Evolutionary conservation across 495 filamentous ascomycete genomes (phyloP).

Genomic region (Penicillium goetzii): DNA sequence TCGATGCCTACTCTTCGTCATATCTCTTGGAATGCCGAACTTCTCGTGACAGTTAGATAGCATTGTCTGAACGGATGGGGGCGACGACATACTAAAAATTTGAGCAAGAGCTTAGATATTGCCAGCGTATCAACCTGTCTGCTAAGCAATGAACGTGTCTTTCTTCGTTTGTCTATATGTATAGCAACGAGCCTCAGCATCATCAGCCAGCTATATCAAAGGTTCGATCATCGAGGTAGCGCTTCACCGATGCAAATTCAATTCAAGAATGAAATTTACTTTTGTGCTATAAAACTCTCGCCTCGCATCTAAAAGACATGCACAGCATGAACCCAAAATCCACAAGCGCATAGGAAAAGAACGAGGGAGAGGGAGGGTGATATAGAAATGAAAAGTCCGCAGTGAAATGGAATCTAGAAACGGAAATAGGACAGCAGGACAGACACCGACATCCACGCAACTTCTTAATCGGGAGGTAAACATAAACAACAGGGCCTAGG

Average conservation of each 20-base stretch:
- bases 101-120: neutral
- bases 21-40: neutral
- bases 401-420: conserved; percentile 25
- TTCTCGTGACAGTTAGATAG: neutral
- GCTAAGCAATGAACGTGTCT: neutral
- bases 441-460: conserved; percentile 21
- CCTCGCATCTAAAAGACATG: neutral
- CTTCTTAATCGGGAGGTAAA: neutral
- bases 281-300: conserved; percentile 8
- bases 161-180: neutral
- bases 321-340: conserved; percentile 1
- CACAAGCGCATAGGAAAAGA: neutral
- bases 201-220: neutral
- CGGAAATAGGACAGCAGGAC: conserved; percentile 12
- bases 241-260: neutral
- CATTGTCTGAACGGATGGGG: neutral
- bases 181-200: neutral
- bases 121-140: neutral
- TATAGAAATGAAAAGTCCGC: conserved; percentile 1
- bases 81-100: neutral
- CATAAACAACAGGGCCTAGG: conserved; percentile 9
- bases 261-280: conserved; percentile 2
- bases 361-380: neutral
- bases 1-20: neutral
- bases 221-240: neutral